phyloP scores from a whole-genome alignment of 2,329 filamentous ascomycete genomes.

The Sporothrix brasiliensis region DNA sequence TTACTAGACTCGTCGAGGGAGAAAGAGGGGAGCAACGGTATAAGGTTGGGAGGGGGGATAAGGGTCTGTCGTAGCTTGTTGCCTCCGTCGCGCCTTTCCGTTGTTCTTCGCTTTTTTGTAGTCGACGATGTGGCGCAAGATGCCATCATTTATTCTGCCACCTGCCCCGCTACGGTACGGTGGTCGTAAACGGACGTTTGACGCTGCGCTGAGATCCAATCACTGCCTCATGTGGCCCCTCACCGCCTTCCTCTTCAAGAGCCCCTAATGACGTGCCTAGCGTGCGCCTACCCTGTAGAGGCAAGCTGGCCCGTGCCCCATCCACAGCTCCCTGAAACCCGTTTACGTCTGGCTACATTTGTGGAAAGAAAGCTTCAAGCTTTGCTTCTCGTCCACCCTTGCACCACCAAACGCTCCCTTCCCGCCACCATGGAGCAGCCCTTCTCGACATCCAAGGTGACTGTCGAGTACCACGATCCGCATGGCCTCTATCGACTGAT shows the following conservation, averaged over 20 bases:
- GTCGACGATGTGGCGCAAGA: constrained; percentile 4
- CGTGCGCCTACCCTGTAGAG: not conserved
- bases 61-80: not conserved
- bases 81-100: not conserved
- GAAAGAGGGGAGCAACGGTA: not conserved
- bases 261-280: too few relatives aligned
- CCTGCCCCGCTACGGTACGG: constrained; percentile 25
- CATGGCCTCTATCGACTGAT: constrained; percentile 83
- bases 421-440: constrained; percentile 62
- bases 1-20: not conserved
- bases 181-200: not conserved
- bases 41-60: not conserved
- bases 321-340: not conserved
- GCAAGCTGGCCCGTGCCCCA: constrained; percentile 24
- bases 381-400: not conserved
- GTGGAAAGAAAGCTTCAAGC: not conserved
- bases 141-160: constrained; percentile 29
- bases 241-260: constrained; percentile 31
- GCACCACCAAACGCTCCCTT: not conserved
- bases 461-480: constrained; percentile 95
- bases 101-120: not conserved
- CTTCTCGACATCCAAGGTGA: constrained; percentile 75
- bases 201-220: constrained; percentile 14
- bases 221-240: not conserved
- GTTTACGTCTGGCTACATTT: not conserved